These are phyloP conservation scores for Mycogone perniciosa DNA, from an alignment of 2,329 filamentous ascomycete genomes.

Conservation along the genomic window DNA sequence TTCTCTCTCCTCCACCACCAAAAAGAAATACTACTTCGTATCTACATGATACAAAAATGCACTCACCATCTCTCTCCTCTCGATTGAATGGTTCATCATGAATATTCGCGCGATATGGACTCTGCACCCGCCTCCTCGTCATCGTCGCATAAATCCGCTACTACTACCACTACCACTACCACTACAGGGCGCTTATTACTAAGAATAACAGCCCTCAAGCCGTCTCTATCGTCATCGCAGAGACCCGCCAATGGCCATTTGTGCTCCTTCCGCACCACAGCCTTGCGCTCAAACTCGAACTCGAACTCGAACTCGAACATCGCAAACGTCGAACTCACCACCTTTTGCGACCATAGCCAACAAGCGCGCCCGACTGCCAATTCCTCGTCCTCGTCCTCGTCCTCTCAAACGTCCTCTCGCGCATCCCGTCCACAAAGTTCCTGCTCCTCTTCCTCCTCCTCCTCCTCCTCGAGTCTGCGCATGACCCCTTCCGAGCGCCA, in stretches of 20 bases:
- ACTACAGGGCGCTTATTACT: background rate
- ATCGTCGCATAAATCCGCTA: background rate
- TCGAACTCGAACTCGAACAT: background rate
- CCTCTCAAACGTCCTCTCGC: background rate
- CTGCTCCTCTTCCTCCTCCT: background rate
- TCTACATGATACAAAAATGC: no score
- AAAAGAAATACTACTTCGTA: no score
- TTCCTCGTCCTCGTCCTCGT: background rate
- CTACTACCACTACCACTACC: background rate
- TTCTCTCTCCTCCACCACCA: no score
- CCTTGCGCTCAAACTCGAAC: background rate
- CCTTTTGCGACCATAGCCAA: background rate
- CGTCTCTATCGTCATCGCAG: background rate
- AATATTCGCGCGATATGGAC: background rate
- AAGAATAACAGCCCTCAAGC: background rate
- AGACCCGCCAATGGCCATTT: background rate
- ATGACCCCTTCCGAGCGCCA: slow-evolving; percentile 19
- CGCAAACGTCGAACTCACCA: background rate
- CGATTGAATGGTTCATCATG: background rate
- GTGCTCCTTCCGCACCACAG: background rate
- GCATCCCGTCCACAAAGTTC: no score
- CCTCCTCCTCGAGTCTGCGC: slow-evolving; percentile 4
- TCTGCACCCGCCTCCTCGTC: background rate
- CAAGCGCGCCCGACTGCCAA: background rate
- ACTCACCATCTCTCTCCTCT: background rate